These are phyloP conservation scores for Phytophthora sojae DNA, from an alignment of 352 stramenopile genomes.

Conservation along the genomic window DNA sequence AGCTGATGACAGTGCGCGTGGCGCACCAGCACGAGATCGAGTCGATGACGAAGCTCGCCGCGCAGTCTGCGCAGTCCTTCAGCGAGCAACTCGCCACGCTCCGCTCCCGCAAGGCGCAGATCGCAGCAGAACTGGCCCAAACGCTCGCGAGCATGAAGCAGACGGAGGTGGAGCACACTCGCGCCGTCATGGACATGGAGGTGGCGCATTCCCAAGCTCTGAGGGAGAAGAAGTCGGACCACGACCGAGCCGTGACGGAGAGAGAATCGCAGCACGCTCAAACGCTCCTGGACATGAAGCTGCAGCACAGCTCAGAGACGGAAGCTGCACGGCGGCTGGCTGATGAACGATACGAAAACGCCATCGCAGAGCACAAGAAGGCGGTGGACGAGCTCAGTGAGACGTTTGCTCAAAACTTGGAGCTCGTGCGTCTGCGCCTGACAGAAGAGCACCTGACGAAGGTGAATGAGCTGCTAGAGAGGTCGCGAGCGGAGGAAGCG, in stretches of 20 bases:
- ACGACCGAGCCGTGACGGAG: not conserved
- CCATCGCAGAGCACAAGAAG: constrained; percentile 12
- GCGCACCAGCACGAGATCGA: constrained; percentile 21
- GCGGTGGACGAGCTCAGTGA: constrained; percentile 13
- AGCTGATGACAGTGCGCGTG: constrained; percentile 26
- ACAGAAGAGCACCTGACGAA: constrained; percentile 34
- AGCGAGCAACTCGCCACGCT: constrained; percentile 5
- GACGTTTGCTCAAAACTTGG: constrained; percentile 22
- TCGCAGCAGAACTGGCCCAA: constrained; percentile 1
- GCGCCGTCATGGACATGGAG: constrained; percentile 1
- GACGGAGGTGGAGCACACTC: constrained; percentile 1
- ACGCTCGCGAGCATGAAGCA: not conserved
- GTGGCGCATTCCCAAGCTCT: not conserved
- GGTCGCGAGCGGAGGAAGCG: constrained; percentile 21
- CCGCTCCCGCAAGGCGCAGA: constrained; percentile 2
- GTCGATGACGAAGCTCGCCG: constrained; percentile 6
- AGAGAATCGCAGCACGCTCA: constrained; percentile 3
- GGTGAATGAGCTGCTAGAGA: constrained; percentile 35
- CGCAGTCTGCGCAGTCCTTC: constrained; percentile 1
- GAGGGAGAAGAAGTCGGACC: constrained; percentile 1
- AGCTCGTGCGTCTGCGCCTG: constrained; percentile 27
- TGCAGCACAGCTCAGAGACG: constrained; percentile 5
- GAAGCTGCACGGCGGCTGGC: constrained; percentile 1
- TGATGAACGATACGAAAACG: constrained; percentile 6
- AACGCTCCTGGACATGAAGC: not conserved